phyloP scores from a whole-genome alignment of 1,284 basidiomycete genomes.

The Gymnopus androsaceus region DNA sequence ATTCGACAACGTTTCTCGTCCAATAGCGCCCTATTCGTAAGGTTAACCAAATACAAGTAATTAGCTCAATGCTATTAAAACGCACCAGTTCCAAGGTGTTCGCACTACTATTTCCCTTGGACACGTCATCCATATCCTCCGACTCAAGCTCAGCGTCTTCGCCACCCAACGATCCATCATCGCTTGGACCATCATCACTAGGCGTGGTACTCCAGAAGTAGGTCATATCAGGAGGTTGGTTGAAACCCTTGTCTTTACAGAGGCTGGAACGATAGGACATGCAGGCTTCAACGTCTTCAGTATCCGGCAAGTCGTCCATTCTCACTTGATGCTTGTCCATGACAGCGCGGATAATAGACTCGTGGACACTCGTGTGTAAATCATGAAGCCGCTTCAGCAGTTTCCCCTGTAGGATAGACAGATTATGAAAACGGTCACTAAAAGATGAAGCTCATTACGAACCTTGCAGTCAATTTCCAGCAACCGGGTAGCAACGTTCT shows the following conservation, averaged over 20 bases:
- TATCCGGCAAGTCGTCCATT: constrained; percentile 55
- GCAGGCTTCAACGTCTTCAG: constrained; percentile 47
- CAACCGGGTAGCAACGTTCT: constrained; percentile 56
- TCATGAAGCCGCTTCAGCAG: constrained; percentile 61
- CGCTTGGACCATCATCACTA: background rate
- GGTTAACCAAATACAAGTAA: constrained; percentile 13
- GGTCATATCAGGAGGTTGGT: constrained; percentile 9
- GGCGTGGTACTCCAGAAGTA: constrained; percentile 15
- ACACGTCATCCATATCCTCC: background rate
- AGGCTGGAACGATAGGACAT: constrained; percentile 46
- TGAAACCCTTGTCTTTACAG: constrained; percentile 41
- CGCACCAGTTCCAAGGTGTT: constrained; percentile 34
- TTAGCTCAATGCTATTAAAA: constrained; percentile 12
- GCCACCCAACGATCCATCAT: background rate
- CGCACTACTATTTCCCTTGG: constrained; percentile 11
- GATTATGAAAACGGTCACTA: constrained; percentile 8
- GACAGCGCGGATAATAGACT: constrained; percentile 44
- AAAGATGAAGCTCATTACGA: constrained; percentile 8
- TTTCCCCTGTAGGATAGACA: constrained; percentile 49
- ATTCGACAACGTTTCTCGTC: constrained; percentile 63
- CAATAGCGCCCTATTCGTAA: constrained; percentile 52
- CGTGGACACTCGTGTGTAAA: constrained; percentile 41
- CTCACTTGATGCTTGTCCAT: constrained; percentile 50
- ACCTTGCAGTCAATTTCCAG: constrained; percentile 70
- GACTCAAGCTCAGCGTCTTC: background rate